phyloP scores from a whole-genome alignment of 106 monocot species.

The Allium cepa region DNA sequence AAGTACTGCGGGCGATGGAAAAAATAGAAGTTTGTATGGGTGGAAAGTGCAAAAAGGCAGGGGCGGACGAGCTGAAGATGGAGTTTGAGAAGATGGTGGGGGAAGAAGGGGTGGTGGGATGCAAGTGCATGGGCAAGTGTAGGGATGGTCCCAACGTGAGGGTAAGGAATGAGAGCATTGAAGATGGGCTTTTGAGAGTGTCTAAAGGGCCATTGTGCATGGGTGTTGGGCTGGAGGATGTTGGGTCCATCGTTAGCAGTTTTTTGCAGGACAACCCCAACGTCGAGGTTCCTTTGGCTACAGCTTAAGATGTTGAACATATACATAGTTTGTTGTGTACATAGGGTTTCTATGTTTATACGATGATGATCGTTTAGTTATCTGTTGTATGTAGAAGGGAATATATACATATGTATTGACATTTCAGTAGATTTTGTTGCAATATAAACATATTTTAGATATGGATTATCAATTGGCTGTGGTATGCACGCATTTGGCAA shows the following conservation, averaged over 20 bases:
- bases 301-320: too few relatives aligned
- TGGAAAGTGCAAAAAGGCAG: slow-evolving; percentile 85
- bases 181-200: background rate
- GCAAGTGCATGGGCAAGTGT: slow-evolving; percentile 99
- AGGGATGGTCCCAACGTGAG: slow-evolving; percentile 79
- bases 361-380: too few relatives aligned
- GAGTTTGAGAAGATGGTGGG: slow-evolving; percentile 67
- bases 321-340: too few relatives aligned
- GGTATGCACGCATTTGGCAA: too few relatives aligned
- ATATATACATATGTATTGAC: too few relatives aligned
- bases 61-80: slow-evolving; percentile 42
- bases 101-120: slow-evolving; percentile 58
- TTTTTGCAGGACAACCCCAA: slow-evolving; percentile 29
- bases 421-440: too few relatives aligned
- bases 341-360: too few relatives aligned
- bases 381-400: too few relatives aligned
- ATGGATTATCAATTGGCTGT: too few relatives aligned
- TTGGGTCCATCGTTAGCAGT: slow-evolving; percentile 45
- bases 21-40: slow-evolving; percentile 96
- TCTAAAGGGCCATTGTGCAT: slow-evolving; percentile 46
- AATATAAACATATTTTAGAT: too few relatives aligned
- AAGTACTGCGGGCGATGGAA: background rate
- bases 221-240: slow-evolving; percentile 87
- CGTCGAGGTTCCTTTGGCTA: background rate
- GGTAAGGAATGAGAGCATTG: slow-evolving; percentile 10